Conservation (phyloP, 2,329 filamentous ascomycete genomes). For the Saccharata proteae region DNA sequence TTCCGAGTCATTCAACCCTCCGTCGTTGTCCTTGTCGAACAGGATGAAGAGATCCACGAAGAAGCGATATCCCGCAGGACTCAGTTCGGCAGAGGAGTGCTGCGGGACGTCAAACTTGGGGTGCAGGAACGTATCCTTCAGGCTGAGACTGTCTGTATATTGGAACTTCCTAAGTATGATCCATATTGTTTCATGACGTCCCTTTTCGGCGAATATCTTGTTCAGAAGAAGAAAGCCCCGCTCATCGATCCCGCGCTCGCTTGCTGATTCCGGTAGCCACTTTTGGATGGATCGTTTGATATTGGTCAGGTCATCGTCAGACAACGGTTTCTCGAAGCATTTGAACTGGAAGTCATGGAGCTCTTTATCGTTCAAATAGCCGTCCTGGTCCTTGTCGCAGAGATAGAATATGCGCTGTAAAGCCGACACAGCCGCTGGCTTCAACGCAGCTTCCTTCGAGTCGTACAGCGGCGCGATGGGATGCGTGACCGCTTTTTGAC, state of each 20-base stretch:
- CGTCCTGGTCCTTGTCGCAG: slow-evolving; percentile 92
- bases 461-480: slow-evolving; percentile 95
- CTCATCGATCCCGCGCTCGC: slow-evolving; percentile 64
- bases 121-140: slow-evolving; percentile 83
- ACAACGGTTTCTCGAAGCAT: slow-evolving; percentile 81
- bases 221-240: slow-evolving; percentile 81
- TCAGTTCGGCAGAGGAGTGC: slow-evolving; percentile 84
- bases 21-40: slow-evolving; percentile 96
- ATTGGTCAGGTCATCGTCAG: slow-evolving; percentile 69
- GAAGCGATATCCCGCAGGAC: slow-evolving; percentile 88
- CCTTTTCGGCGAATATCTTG: slow-evolving; percentile 93
- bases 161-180: slow-evolving; percentile 90
- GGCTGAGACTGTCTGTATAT: slow-evolving; percentile 86
- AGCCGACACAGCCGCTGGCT: slow-evolving; percentile 78
- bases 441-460: slow-evolving; percentile 77
- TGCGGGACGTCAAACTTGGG: slow-evolving; percentile 92
- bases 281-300: slow-evolving; percentile 82
- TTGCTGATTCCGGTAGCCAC: slow-evolving; percentile 48
- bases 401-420: slow-evolving; percentile 88
- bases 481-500: slow-evolving; percentile 95
- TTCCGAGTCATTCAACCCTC: slow-evolving; percentile 77
- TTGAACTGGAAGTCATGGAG: slow-evolving; percentile 82
- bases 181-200: slow-evolving; percentile 96
- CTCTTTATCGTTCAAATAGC: slow-evolving; percentile 78
- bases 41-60: slow-evolving; percentile 93